Conservation (phyloP, 371 early-diverging fungal genomes). For the Nematocida sp. region DNA sequence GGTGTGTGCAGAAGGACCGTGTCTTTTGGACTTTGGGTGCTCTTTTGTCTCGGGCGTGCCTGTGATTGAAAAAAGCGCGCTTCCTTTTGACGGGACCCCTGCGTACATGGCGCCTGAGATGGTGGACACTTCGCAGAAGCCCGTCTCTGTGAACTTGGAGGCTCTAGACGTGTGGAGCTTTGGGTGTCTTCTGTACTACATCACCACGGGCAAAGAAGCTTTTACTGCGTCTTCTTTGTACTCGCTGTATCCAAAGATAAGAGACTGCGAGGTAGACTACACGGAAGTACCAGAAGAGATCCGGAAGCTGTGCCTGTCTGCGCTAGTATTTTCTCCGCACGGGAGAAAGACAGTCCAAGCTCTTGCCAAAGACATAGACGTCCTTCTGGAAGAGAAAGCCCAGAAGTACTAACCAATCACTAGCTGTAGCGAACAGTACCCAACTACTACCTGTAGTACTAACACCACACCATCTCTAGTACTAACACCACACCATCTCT, state of each 20-base stretch:
- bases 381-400: no score
- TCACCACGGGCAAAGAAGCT: conserved; percentile 28
- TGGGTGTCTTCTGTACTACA: conserved; percentile 51
- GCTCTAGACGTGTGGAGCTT: conserved; percentile 49
- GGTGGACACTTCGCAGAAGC: background rate
- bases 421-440: no score
- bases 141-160: background rate
- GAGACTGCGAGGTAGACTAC: conserved; percentile 31
- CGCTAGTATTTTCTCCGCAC: conserved; percentile 3
- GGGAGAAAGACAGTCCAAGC: background rate
- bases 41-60: background rate
- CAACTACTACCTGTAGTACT: no score
- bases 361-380: no score
- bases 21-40: conserved; percentile 46
- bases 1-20: background rate
- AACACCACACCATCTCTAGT: no score
- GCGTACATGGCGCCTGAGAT: conserved; percentile 52
- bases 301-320: background rate
- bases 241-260: conserved; percentile 48
- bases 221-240: conserved; percentile 37
- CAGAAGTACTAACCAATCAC: no score
- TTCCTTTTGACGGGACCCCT: conserved; percentile 47
- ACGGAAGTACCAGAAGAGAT: background rate
- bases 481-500: no score
- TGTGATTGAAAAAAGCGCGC: background rate